Percentiles rank a stretch among this genome's conserved stretches.
Conservation (phyloP, 768 basidiomycete species). For the Rossbeevera mucosa region DNA sequence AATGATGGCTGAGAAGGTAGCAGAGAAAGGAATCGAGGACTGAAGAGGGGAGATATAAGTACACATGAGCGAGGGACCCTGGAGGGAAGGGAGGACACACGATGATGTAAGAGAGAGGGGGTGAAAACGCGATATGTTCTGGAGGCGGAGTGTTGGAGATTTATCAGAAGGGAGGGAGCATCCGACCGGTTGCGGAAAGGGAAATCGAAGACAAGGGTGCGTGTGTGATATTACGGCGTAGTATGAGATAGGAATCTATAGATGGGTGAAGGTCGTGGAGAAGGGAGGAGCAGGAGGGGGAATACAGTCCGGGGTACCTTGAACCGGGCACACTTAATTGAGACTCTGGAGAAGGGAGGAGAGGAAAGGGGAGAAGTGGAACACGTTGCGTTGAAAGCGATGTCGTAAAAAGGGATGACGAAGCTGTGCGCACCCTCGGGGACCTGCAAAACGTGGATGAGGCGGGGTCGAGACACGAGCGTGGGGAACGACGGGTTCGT, state of each 20-base stretch:
- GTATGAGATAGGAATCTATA: conserved; percentile 28
- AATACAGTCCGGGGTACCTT: conserved; percentile 30
- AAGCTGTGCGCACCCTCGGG: conserved; percentile 26
- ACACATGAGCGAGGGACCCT: conserved; percentile 21
- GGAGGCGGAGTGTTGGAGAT: conserved; percentile 15
- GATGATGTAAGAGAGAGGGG: conserved; percentile 15
- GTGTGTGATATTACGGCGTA: conserved; percentile 27
- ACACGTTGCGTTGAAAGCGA: conserved; percentile 20
- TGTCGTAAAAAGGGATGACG: conserved; percentile 23
- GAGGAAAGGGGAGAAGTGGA: conserved; percentile 15
- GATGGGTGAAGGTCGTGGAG: conserved; percentile 19
- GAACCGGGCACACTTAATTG: conserved; percentile 22
- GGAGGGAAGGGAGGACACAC: conserved; percentile 17
- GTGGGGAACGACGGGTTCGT: no score
- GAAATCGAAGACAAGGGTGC: conserved; percentile 16
- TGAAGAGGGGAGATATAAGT: conserved; percentile 28
- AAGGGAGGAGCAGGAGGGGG: conserved; percentile 14
- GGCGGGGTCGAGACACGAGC: conserved; percentile 22
- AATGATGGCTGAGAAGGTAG: conserved; percentile 7
- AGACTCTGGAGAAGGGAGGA: conserved; percentile 9
- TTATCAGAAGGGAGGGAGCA: conserved; percentile 18
- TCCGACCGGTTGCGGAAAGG: conserved; percentile 20
- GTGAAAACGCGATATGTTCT: conserved; percentile 15
- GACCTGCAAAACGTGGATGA: conserved; percentile 24
- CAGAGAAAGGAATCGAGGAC: conserved; percentile 12